phyloP scores from a whole-genome alignment of 257 asterid genomes.

The Phtheirospermum japonicum region DNA sequence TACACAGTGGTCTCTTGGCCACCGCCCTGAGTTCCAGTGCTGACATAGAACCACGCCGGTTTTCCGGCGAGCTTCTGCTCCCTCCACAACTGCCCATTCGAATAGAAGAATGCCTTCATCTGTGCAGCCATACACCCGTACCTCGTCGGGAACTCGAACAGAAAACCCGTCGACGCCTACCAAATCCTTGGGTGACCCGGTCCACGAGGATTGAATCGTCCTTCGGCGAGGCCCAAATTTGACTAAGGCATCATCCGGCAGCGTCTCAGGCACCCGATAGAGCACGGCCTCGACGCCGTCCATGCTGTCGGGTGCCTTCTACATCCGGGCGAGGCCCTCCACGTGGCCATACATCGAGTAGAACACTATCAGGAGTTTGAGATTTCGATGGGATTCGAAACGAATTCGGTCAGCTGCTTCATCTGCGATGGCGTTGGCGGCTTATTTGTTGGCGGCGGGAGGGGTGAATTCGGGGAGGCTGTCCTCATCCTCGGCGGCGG shows the following conservation, averaged over 20 bases:
- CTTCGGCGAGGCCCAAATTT: constrained; percentile 75
- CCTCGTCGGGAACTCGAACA: constrained; percentile 94
- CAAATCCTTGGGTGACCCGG: constrained; percentile 57
- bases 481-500: constrained; percentile 22
- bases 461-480: constrained; percentile 30
- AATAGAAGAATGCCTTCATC: constrained; percentile 93
- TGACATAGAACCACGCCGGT: constrained; percentile 94
- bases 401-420: constrained; percentile 20
- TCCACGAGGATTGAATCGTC: constrained; percentile 65
- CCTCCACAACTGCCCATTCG: constrained; percentile 81
- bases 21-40: constrained; percentile 99
- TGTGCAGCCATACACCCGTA: constrained; percentile 96
- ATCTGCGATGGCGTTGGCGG: neutral
- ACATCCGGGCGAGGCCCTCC: constrained; percentile 78
- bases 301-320: constrained; percentile 71
- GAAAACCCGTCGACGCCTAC: constrained; percentile 70
- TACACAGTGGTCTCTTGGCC: constrained; percentile 99
- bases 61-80: constrained; percentile 89
- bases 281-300: constrained; percentile 71
- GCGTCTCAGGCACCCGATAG: constrained; percentile 79
- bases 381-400: constrained; percentile 28
- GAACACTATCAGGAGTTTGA: constrained; percentile 66
- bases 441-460: neutral
- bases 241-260: constrained; percentile 53
- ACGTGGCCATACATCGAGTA: constrained; percentile 99